phyloP scores from a whole-genome alignment of 2,329 filamentous ascomycete species.

The Verticillium albo-atrum region DNA sequence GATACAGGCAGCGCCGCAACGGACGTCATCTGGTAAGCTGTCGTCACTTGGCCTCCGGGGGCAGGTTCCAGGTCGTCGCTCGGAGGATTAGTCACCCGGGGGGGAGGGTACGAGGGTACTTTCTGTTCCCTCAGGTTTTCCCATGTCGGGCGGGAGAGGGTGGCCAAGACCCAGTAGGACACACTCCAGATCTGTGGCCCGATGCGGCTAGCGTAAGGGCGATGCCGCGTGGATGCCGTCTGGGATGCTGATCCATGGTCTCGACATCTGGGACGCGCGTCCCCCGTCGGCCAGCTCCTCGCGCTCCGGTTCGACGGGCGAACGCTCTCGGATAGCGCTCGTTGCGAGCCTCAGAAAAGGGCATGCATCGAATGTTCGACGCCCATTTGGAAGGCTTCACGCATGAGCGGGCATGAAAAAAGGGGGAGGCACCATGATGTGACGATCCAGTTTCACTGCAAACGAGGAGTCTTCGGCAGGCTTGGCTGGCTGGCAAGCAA shows the following conservation, averaged over 20 bases:
- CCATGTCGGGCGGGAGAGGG: too few relatives aligned
- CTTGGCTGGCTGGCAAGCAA: background rate
- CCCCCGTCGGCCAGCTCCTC: background rate
- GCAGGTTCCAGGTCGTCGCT: too few relatives aligned
- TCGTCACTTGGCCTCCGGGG: too few relatives aligned
- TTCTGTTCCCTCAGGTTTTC: too few relatives aligned
- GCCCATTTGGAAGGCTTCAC: too few relatives aligned
- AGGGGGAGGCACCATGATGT: too few relatives aligned
- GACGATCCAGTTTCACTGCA: background rate
- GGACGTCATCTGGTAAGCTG: too few relatives aligned
- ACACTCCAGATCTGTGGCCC: background rate
- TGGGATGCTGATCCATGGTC: background rate
- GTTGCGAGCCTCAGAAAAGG: background rate
- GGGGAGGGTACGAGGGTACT: background rate
- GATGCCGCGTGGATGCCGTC: background rate
- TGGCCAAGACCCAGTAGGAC: background rate
- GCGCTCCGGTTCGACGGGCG: background rate
- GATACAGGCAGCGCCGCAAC: too few relatives aligned
- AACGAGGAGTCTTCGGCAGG: background rate
- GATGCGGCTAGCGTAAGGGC: background rate
- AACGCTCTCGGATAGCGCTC: background rate
- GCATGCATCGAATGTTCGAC: background rate
- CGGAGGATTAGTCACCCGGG: background rate
- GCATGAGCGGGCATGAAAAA: too few relatives aligned
- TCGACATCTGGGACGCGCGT: background rate